Percentiles rank a stretch among this genome's conserved stretches.
Evolutionary conservation across 306 rosid genomes (phyloP).

Genomic region (Rosa rugosa): DNA sequence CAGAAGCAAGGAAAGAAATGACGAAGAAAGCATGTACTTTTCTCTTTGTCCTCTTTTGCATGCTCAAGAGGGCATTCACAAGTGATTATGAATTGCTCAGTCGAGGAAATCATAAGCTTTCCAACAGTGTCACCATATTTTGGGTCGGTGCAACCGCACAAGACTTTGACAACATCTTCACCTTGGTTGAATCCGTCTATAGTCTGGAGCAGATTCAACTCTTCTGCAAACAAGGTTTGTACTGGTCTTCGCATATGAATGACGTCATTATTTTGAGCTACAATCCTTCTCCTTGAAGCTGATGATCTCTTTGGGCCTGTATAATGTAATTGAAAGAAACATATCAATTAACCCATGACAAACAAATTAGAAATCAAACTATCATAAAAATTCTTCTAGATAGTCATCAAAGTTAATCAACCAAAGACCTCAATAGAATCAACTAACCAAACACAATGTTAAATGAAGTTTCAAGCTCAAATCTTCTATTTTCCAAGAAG

Average conservation of each 20-base stretch:
- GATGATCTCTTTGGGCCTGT: background rate
- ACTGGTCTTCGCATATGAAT: too few species aligned
- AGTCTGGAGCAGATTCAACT: background rate
- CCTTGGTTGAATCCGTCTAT: conserved; percentile 31
- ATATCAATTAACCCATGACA: background rate
- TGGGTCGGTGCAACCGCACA: conserved; percentile 46
- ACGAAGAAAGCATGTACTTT: too few species aligned
- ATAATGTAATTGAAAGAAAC: background rate
- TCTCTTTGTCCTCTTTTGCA: too few species aligned
- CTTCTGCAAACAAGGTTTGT: conserved; percentile 21
- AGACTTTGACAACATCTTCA: conserved; percentile 31
- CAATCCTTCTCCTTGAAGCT: too few species aligned
- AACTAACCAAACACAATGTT: too few species aligned
- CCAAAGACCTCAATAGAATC: background rate
- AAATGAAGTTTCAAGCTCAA: too few species aligned
- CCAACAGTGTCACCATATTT: conserved; percentile 40
- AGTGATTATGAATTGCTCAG: conserved; percentile 34
- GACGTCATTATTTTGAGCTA: too few species aligned
- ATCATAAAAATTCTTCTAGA: background rate
- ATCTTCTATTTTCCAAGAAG: too few species aligned
- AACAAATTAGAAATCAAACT: background rate
- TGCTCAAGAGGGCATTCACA: conserved; percentile 26
- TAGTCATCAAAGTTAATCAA: background rate
- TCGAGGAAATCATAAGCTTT: conserved; percentile 21
- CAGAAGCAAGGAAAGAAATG: too few species aligned